These are phyloP conservation scores for Zhuliangozyma blackwelliae DNA, from an alignment of 1,139 yeast genomes.

Conservation along the genomic window DNA sequence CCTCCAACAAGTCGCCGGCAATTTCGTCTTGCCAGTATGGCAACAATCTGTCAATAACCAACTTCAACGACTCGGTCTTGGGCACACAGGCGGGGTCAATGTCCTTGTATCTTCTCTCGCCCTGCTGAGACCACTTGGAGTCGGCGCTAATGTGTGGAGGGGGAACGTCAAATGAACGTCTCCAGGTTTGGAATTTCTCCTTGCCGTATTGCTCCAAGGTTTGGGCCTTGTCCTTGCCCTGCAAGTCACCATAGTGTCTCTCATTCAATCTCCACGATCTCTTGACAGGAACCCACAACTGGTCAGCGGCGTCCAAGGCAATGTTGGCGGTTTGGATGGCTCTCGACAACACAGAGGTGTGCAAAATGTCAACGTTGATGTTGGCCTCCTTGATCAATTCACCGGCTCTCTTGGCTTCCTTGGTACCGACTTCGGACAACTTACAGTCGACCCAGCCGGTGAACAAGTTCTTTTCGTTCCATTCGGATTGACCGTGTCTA, in stretches of 20 bases:
- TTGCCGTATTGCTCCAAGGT: slow-evolving; percentile 84
- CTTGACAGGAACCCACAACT: slow-evolving; percentile 86
- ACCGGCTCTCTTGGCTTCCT: slow-evolving; percentile 94
- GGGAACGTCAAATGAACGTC: slow-evolving; percentile 97
- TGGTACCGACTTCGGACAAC: slow-evolving; percentile 77
- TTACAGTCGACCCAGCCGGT: slow-evolving; percentile 99
- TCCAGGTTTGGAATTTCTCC: slow-evolving; percentile 94
- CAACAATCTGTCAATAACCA: slow-evolving; percentile 93
- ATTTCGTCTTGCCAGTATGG: slow-evolving; percentile 98
- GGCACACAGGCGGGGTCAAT: slow-evolving; percentile 85
- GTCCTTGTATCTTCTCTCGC: slow-evolving; percentile 79
- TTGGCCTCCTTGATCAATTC: slow-evolving; percentile 85
- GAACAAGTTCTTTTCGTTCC: slow-evolving; percentile 97
- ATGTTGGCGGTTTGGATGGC: slow-evolving; percentile 98
- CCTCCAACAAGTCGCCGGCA: slow-evolving; percentile 75
- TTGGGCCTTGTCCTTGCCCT: slow-evolving; percentile 97
- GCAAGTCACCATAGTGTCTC: slow-evolving; percentile 98
- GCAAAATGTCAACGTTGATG: slow-evolving; percentile 78
- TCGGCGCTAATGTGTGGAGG: slow-evolving; percentile 84
- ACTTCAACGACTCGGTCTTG: slow-evolving; percentile 89
- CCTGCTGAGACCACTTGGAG: slow-evolving; percentile 79
- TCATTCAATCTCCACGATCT: slow-evolving; percentile 98
- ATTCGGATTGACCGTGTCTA: slow-evolving; percentile 99
- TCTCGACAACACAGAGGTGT: slow-evolving; percentile 90
- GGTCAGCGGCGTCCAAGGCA: slow-evolving; percentile 86